Evolutionary conservation across 192 early-diverging fungal genomes (phyloP), one percentile per base, ranked within the genome.

Genomic region (Entomortierella beljakovae): DNA sequence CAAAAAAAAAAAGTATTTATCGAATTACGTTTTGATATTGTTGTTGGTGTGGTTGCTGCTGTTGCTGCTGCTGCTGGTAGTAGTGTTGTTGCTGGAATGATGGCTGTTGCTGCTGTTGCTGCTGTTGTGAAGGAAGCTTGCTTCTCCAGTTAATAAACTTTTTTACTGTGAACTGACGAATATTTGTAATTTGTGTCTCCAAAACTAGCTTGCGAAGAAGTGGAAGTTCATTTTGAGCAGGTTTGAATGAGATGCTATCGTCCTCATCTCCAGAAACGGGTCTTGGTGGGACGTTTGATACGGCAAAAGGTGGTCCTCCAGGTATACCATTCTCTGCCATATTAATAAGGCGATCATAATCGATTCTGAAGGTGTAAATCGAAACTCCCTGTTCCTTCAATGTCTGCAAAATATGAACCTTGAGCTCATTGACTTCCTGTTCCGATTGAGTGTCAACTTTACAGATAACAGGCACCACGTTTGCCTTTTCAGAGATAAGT

Each of bases 401-500:
- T 20, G 82, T 83, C 55, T 84, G 75, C 50, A 93, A 59, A 7
- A 92, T 62, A 32, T 80, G 68, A 35, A 73, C 61, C 66, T 89
- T 91, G 34, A 92, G 80, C 20, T 80, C 58, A 35, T 77, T 86
- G 50, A 90, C 70, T 50, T 91, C 83, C 52, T 82, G 68, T 20
- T 72, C 63, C 7, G 73, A 70, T 37, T 89, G 66, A n/a, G 86
- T 83, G 80, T 93, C 92, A 25, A 82, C 70, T 61, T 93, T 93
- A 34, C 55, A 69, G 53, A 93, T 89, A 20, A 93, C 84, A 7
- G 92, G 92, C 25, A 94, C 74, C 33, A 93, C 82, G 57, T 85
- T 88, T 28, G 85, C 72, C 51, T 92, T 81, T 53, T 85, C 80
- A 23, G 84, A 84, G 23, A 87, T 80, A 26, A 72, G 49, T 28